Evolutionary conservation across 1,139 yeast species (phyloP), one percentile per base, ranked within the genome.

Genomic region (Geotrichum cucujoidarum): DNA sequence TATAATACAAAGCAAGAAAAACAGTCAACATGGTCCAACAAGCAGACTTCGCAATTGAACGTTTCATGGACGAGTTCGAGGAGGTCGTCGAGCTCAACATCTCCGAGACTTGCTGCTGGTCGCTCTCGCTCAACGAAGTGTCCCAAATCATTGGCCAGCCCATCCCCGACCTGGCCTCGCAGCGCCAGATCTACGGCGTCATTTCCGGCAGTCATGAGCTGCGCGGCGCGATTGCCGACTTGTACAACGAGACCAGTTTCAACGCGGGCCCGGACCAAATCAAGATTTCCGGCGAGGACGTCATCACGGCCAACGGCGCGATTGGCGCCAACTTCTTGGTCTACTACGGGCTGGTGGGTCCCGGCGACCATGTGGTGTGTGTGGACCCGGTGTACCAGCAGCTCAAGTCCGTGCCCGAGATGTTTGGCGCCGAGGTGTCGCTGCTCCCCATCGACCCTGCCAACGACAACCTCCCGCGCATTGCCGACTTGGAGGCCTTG

Each of bases 71-170:
- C 59, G 63, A 62, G 43, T 71, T 74, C 63, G 82, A 78, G 57
- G 65, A 67, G 2, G 56, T 53, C 22, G 68, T 72, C 45, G 55
- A 55, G 14, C 61, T 61, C 61, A 77, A 77, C 57, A 61, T 77
- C 60, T 81, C 79, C 11, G 83, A 78, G 57, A 75, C 81, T 0
- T 78, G 83, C 58, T 73, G 75, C 53, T 68, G 70, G 45, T 73
- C 81, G 2, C 50, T 78, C 36, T 64, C 74, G 4, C 55, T 77
- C 22, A 55, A 64, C 3, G 74, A 76, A 37, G 57, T 78, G 27
- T 65, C 67, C 38, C 47, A 60, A 4, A 50, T 74, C 30, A 57
- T 66, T 3, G 67, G 64, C 11, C 55, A 56, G 22, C 58, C 57
- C 18, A 57, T 66, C 35, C 57, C 60, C 21, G 38, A 53, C 31